Evolutionary conservation across 2,329 filamentous ascomycete genomes (phyloP).

Genomic region (Colletotrichum sp.): DNA sequence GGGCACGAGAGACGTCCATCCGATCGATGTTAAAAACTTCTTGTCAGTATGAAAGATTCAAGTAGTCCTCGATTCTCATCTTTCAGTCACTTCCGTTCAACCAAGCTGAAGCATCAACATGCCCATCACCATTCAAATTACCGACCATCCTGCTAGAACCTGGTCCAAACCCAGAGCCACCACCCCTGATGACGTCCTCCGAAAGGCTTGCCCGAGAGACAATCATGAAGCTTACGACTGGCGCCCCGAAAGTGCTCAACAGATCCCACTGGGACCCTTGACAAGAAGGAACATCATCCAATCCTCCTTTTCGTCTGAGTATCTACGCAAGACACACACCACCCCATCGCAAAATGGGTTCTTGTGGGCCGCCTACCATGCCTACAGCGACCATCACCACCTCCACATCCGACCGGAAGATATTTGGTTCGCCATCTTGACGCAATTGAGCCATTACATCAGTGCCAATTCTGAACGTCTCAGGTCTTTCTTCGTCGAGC

Average conservation of each 20-base stretch:
- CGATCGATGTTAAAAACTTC: not conserved
- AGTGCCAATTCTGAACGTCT: slow-evolving; percentile 52
- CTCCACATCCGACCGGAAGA: slow-evolving; percentile 56
- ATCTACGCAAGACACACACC: not conserved
- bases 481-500: slow-evolving; percentile 44
- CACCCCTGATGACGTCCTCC: not conserved
- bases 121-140: not conserved
- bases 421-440: slow-evolving; percentile 56
- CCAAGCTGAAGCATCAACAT: not conserved
- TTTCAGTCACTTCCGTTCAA: fast-evolving
- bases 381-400: slow-evolving; percentile 49
- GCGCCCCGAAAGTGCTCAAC: no score
- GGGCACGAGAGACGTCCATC: not conserved
- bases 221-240: not conserved
- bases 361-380: slow-evolving; percentile 39
- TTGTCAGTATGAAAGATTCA: not conserved
- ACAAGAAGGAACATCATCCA: not conserved
- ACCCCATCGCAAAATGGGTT: slow-evolving; percentile 38
- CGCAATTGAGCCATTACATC: slow-evolving; percentile 51
- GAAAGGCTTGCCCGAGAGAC: not conserved
- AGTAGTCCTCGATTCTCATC: not conserved
- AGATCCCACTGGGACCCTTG: no score
- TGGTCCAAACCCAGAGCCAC: not conserved
- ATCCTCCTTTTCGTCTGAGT: not conserved
- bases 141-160: not conserved